Percentiles rank a stretch among this genome's conserved stretches.
Conservation (phyloP, 352 stramenopile species). For the Pythium periplocum region DNA sequence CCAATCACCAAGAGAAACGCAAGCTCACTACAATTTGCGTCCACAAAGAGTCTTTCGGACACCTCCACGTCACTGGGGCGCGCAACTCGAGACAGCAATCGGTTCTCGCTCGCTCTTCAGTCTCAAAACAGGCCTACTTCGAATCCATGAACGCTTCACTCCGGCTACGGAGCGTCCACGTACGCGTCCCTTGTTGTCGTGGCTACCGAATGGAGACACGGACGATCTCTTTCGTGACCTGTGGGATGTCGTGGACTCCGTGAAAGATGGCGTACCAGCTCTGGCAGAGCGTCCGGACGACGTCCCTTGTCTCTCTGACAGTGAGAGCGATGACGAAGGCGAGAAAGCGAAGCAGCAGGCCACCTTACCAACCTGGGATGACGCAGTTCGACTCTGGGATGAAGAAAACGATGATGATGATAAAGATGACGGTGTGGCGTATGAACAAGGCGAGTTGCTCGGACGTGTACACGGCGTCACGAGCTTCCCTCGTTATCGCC, state of each 20-base stretch:
- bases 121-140: slow-evolving; percentile 15
- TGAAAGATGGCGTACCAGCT: slow-evolving; percentile 22
- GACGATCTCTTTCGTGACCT: slow-evolving; percentile 21
- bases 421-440: slow-evolving; percentile 14
- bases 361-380: slow-evolving; percentile 19
- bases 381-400: slow-evolving; percentile 27
- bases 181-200: slow-evolving; percentile 14
- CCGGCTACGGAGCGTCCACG: slow-evolving; percentile 22
- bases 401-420: slow-evolving; percentile 1
- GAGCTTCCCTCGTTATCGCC: slow-evolving; percentile 52
- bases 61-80: slow-evolving; percentile 28
- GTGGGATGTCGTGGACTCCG: slow-evolving; percentile 29
- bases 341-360: slow-evolving; percentile 4
- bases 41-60: slow-evolving; percentile 46
- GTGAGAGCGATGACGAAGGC: slow-evolving; percentile 34
- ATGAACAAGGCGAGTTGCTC: slow-evolving; percentile 36
- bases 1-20: slow-evolving; percentile 36
- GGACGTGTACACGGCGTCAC: slow-evolving; percentile 25
- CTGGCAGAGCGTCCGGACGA: slow-evolving; percentile 30
- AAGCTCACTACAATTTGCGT: slow-evolving; percentile 36
- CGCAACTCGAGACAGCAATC: slow-evolving; percentile 27
- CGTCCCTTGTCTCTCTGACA: slow-evolving; percentile 62
- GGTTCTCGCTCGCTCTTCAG: slow-evolving; percentile 33
- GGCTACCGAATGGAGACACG: neutral
- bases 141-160: slow-evolving; percentile 14